These are phyloP conservation scores for Garcia nutans DNA, from an alignment of 345 rosid genomes.

Conservation along the genomic window DNA sequence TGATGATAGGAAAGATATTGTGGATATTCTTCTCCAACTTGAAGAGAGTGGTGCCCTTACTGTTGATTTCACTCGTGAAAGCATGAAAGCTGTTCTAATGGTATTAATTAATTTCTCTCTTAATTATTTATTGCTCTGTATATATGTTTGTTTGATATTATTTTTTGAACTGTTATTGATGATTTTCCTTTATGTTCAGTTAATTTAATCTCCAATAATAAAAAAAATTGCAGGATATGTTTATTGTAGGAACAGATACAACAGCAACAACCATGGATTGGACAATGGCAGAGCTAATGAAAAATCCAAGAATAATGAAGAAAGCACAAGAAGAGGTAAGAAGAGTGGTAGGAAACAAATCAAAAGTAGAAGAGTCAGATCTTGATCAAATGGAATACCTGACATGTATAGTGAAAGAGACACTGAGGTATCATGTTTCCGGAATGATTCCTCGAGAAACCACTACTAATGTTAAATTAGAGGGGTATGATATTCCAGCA, in stretches of 20 bases:
- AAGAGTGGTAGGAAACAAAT: conserved; percentile 12
- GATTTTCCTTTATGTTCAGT: too few species aligned
- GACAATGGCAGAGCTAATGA: conserved; percentile 30
- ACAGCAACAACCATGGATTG: conserved; percentile 27
- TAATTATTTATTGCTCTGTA: neutral
- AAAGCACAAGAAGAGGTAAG: conserved; percentile 32
- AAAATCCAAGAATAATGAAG: conserved; percentile 19
- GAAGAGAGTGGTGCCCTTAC: conserved; percentile 4
- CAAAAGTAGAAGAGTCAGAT: conserved; percentile 11
- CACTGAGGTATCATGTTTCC: conserved; percentile 17
- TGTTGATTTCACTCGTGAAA: conserved; percentile 11
- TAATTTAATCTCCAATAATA: too few species aligned
- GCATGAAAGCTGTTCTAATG: conserved; percentile 14
- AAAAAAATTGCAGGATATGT: conserved; percentile 20
- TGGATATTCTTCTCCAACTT: conserved; percentile 19
- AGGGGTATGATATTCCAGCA: conserved; percentile 21
- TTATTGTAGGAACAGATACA: conserved; percentile 23
- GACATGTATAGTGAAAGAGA: conserved; percentile 18
- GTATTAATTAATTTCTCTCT: neutral
- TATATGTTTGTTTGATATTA: neutral
- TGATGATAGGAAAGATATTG: conserved; percentile 9
- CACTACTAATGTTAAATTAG: neutral
- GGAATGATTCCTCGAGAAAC: conserved; percentile 11
- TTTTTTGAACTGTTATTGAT: neutral
- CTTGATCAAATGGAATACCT: conserved; percentile 11